phyloP scores from a whole-genome alignment of 257 asterid genomes.

The Primulina eburnea region DNA sequence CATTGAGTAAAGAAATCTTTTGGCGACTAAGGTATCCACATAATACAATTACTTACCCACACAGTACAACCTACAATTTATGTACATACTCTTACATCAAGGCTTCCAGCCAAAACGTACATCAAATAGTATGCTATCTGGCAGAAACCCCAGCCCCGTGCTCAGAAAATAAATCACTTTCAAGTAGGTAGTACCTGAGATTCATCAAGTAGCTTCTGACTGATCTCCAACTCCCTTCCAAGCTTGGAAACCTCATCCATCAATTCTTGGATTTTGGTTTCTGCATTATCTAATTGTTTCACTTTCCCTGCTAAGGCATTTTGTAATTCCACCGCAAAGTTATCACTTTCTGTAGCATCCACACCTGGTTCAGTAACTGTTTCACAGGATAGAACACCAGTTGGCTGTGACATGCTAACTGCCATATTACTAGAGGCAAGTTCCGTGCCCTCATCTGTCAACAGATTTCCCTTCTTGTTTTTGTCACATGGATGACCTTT shows the following conservation, averaged over 20 bases:
- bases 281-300: constrained; percentile 56
- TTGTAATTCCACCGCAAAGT: constrained; percentile 49
- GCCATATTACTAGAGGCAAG: constrained; percentile 70
- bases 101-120: neutral
- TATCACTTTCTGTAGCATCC: constrained; percentile 41
- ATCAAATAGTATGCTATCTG: neutral
- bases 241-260: constrained; percentile 64
- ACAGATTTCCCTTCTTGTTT: constrained; percentile 44
- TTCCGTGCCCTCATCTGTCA: constrained; percentile 44
- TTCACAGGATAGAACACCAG: constrained; percentile 38
- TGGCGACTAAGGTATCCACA: neutral
- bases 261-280: constrained; percentile 48
- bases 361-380: constrained; percentile 33
- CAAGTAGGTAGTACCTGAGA: constrained; percentile 70
- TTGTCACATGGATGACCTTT: constrained; percentile 49
- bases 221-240: constrained; percentile 68
- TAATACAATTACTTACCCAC: neutral
- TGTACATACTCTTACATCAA: neutral
- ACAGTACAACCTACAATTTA: neutral
- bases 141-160: neutral
- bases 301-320: constrained; percentile 59
- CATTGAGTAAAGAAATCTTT: neutral
- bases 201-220: constrained; percentile 80
- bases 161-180: constrained; percentile 8
- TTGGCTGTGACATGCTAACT: constrained; percentile 66